Evolutionary conservation across 139 green algal genomes (phyloP), one percentile per base, ranked within the genome.

Genomic region (Volvox africanus): DNA sequence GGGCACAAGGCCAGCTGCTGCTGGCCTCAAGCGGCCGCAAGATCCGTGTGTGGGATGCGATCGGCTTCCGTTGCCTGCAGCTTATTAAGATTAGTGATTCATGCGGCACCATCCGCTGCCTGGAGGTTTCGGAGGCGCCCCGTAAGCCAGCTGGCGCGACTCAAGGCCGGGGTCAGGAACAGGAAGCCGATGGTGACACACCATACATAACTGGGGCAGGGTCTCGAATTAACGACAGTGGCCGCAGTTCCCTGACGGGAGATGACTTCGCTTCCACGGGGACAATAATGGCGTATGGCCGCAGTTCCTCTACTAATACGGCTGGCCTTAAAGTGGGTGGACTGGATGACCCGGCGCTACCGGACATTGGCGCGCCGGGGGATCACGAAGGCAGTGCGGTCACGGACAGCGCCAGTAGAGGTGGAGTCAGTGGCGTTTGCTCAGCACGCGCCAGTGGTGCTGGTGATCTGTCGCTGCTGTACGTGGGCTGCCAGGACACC

Each of bases 1-100:
- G 86, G 11, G 86, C 79, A 20, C 91, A 89, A 35, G 71, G 93
- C 78, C 69, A 73, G 69, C 73, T 95, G 81, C 94, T 98, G 68
- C 96, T 94, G 77, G 95, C 94, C 68, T 94, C 91, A 19, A 96
- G 93, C 62, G 98, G 97, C 26, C 95, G 96, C 35, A 94, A 91
- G 35, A 91, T 99, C 69, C 93, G 96, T 36, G 93, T 98, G 37
- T 98, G 96, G 96, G 92, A 97, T 87, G 92, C 95, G n/a, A n/a
- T 50, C 30, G 94, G 84, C 68, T 96, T 95, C 78, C 17, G 69
- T 35, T 93, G 89, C 68, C 67, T 95, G 44, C 79, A 91, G 20
- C 62, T 88, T 14, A 88, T 95, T 75, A 82, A 88, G 33, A 95
- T 93, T 55, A 89, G 71, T 79, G 83, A 89, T 69, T 90, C 89